Evolutionary conservation across 805 yeast species (phyloP).

Genomic region (Cyberlindnera mycetangii): DNA sequence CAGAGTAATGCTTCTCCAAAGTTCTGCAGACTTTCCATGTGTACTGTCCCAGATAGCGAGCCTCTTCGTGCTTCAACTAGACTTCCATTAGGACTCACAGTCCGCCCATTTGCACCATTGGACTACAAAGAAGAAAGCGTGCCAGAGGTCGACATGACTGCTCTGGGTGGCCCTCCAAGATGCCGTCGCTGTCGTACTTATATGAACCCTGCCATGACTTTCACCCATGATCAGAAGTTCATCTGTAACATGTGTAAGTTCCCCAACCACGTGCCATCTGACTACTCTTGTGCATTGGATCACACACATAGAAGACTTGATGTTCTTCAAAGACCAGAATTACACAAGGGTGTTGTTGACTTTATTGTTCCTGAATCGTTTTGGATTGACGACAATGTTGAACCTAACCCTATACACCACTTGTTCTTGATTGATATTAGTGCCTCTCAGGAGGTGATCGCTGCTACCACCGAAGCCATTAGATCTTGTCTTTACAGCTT

Average conservation of each 20-base stretch:
- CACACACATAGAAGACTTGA: constrained; percentile 62
- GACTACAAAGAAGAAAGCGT: constrained; percentile 48
- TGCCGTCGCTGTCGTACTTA: constrained; percentile 92
- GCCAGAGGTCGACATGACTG: constrained; percentile 61
- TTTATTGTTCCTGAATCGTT: constrained; percentile 73
- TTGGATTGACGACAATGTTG: constrained; percentile 43
- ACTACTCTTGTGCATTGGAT: constrained; percentile 63
- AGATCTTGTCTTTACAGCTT: constrained; percentile 43
- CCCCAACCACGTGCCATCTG: constrained; percentile 63
- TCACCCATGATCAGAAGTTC: constrained; percentile 56
- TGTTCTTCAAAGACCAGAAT: constrained; percentile 64
- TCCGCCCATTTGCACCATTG: constrained; percentile 80
- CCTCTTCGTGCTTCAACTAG: constrained; percentile 63
- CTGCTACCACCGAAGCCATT: constrained; percentile 67
- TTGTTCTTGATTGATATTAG: constrained; percentile 74
- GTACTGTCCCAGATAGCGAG: constrained; percentile 75
- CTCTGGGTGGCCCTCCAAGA: constrained; percentile 70
- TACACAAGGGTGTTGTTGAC: constrained; percentile 82
- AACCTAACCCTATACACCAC: constrained; percentile 55
- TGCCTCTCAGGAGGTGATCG: constrained; percentile 57
- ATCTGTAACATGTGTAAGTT: constrained; percentile 86
- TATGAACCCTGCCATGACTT: constrained; percentile 77
- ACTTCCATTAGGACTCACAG: constrained; percentile 76
- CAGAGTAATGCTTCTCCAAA: constrained; percentile 86
- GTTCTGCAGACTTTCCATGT: constrained; percentile 74